Evolutionary conservation across 2,329 filamentous ascomycete genomes (phyloP).

Genomic region (Cladophialophora immunda): DNA sequence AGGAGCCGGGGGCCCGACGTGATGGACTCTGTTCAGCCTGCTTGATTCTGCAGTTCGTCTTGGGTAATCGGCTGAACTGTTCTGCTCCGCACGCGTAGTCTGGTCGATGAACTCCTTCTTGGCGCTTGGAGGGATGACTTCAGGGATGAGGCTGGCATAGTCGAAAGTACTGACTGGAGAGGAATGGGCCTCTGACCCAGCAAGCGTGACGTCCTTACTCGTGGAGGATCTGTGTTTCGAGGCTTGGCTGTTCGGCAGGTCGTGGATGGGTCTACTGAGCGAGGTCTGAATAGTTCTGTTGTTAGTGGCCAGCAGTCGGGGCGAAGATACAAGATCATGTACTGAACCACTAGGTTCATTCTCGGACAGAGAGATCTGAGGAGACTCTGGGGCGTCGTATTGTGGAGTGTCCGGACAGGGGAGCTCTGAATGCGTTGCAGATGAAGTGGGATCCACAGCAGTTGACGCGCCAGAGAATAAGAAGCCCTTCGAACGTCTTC

Average conservation of each 20-base stretch:
- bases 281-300: not conserved
- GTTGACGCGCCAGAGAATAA: not conserved
- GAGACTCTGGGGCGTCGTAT: not conserved
- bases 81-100: not conserved
- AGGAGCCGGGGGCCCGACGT: not conserved
- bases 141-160: constrained; percentile 30
- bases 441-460: not conserved
- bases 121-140: constrained; percentile 24
- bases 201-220: not conserved
- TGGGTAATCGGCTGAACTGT: not conserved
- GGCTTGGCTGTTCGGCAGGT: not conserved
- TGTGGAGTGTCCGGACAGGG: not conserved
- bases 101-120: constrained; percentile 24
- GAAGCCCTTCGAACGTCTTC: not conserved
- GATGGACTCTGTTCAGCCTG: not conserved
- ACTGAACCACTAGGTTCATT: not conserved
- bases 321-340: not conserved
- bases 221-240: not conserved
- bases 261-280: not conserved
- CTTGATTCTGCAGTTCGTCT: not conserved
- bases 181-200: not conserved
- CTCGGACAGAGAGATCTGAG: not conserved
- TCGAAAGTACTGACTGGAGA: constrained; percentile 17
- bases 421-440: not conserved
- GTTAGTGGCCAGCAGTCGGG: not conserved